Base-by-base conservation (phyloP, 192 early-diverging fungal genomes). In the Gaertneriomyces sp. region DNA sequence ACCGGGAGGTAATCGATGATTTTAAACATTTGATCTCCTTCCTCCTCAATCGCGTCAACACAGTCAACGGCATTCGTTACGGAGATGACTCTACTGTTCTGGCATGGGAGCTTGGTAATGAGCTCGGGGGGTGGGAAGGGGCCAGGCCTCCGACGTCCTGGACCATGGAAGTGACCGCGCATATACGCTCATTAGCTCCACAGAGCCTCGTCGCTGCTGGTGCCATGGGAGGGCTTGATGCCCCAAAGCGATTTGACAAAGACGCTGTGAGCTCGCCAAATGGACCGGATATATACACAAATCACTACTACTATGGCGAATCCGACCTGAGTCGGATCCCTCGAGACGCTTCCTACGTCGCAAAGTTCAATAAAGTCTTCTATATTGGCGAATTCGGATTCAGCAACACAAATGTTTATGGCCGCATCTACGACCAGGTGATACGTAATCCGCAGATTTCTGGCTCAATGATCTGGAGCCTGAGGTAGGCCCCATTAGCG, bases 101-200 rank as follows among this genome's bases (percentile, higher is more conserved):
- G 38, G 78, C 68, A 5, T 76, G 73, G 73, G 65, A 82, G 52
- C 57, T 69, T 2, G 81, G 81, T 40, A 83, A 83, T 62, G 81
- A 83, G 68, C 73, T 83, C 40, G 64, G 64, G 1, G 45, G 50
- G 1, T 68, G 58, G 60, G 42, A 61, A 11, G 61, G 58, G 7
- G 11, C 54, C 11, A 25, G 5, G 7, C 68, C 74, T 40, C 74
- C 78, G 3, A 16, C 74, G 4, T 45, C 20, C 11, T 82, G 81
- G 81, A 76, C 74, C 5, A 7, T 73, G 17, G 70, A 53, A 5
- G 67, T 83, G n/a, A 45, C 42, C 3, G 7, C 50, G 2, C 53
- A 63, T 39, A 78, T 74, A 42, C 41, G 54, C n/a, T 50, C 46
- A 11, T 42, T 72, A 12, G 69, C 66, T 4, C 61, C 58, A 41